A percentile compares a stretch with the other conserved stretches of the same genome.
Conservation (phyloP, 2,329 filamentous ascomycete genomes). For the Paecilomyces variotii region DNA sequence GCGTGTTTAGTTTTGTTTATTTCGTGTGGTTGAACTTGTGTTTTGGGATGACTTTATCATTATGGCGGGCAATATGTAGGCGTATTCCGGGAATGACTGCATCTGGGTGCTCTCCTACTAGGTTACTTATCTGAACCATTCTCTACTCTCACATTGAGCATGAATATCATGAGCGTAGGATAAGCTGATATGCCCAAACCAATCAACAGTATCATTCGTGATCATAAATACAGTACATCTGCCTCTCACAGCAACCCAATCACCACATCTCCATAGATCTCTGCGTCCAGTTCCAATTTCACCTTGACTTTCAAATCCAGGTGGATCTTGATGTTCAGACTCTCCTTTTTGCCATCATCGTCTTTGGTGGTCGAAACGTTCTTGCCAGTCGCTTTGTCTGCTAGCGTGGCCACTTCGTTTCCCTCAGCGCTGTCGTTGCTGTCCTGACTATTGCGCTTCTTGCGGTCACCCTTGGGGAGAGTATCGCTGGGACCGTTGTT, state of each 20-base stretch:
- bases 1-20: too few relatives aligned
- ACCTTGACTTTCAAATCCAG: conserved; percentile 18
- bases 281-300: conserved; percentile 15
- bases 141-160: too few relatives aligned
- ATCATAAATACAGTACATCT: conserved; percentile 5
- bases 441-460: not conserved
- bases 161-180: not conserved
- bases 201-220: not conserved
- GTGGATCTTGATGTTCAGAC: conserved; percentile 7
- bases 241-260: conserved; percentile 16
- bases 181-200: not conserved
- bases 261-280: conserved; percentile 18
- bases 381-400: not conserved
- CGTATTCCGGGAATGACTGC: too few relatives aligned
- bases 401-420: not conserved
- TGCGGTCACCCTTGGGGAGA: not conserved
- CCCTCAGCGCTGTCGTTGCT: not conserved
- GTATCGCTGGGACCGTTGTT: not conserved
- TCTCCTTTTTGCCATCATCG: not conserved
- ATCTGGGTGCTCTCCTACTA: too few relatives aligned
- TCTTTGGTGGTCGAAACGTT: not conserved
- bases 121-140: too few relatives aligned
- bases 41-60: too few relatives aligned
- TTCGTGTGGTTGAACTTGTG: too few relatives aligned
- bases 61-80: too few relatives aligned